These are phyloP conservation scores for Pichia eremophila DNA, from an alignment of 805 yeast genomes.

Conservation along the genomic window DNA sequence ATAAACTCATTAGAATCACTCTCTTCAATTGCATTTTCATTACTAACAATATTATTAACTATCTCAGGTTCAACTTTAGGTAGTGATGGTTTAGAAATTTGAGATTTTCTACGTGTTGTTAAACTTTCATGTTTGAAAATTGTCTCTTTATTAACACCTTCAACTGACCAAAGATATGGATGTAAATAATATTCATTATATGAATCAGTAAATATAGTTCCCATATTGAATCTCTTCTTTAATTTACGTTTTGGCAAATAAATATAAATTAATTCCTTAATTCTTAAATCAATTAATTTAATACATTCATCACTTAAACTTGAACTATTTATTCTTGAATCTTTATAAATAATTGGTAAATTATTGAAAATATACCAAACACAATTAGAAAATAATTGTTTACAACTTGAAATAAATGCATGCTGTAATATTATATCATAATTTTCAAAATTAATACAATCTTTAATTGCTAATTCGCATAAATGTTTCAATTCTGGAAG, in stretches of 20 bases:
- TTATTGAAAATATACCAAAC: constrained; percentile 62
- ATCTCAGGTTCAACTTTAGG: too few species aligned
- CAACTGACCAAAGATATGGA: constrained; percentile 21
- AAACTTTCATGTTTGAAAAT: neutral
- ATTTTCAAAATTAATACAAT: constrained; percentile 49
- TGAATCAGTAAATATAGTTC: constrained; percentile 9
- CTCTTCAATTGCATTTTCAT: constrained; percentile 16
- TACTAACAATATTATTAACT: neutral
- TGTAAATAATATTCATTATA: constrained; percentile 36
- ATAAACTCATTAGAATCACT: constrained; percentile 26
- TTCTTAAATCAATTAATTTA: neutral
- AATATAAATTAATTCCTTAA: constrained; percentile 24
- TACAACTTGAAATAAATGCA: constrained; percentile 42
- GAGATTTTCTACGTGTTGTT: constrained; percentile 1
- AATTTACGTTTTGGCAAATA: constrained; percentile 9
- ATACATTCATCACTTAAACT: constrained; percentile 4
- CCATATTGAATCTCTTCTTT: neutral
- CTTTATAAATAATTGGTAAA: constrained; percentile 50
- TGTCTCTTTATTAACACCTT: constrained; percentile 16
- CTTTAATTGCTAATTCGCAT: constrained; percentile 52
- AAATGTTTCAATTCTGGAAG: constrained; percentile 48
- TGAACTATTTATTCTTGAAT: constrained; percentile 22
- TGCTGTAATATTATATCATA: constrained; percentile 47
- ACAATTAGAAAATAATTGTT: constrained; percentile 49
- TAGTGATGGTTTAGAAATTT: neutral